phyloP scores from a whole-genome alignment of 306 rosid species.

The Fragaria iinumae region DNA sequence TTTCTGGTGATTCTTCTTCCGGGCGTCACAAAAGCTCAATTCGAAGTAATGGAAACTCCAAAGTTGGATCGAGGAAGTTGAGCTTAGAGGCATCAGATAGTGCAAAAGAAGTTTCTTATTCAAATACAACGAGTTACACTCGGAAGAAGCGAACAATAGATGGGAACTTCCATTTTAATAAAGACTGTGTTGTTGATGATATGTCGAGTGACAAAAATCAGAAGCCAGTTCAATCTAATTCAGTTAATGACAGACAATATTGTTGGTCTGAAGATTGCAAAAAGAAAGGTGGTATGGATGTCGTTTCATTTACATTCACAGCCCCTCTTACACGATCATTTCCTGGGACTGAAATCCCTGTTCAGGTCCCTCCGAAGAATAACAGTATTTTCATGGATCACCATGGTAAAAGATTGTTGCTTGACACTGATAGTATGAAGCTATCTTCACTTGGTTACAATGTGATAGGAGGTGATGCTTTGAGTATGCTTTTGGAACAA shows the following conservation, averaged over 20 bases:
- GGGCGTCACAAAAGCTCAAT: conserved; percentile 62
- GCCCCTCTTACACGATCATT: conserved; percentile 69
- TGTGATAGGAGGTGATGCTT: conserved; percentile 72
- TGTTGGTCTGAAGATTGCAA: conserved; percentile 55
- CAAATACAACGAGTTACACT: conserved; percentile 53
- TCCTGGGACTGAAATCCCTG: conserved; percentile 52
- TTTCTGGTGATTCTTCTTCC: conserved; percentile 45
- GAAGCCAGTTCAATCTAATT: conserved; percentile 50
- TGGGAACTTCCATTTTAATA: conserved; percentile 54
- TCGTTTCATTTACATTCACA: conserved; percentile 94
- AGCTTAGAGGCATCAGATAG: conserved; percentile 50
- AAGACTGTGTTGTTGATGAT: conserved; percentile 51
- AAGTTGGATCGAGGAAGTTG: conserved; percentile 58
- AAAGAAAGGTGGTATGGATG: conserved; percentile 71
- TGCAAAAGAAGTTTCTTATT: conserved; percentile 63
- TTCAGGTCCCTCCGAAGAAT: conserved; percentile 35
- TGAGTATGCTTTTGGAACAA: conserved; percentile 84
- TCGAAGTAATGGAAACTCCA: conserved; percentile 54
- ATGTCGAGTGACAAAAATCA: conserved; percentile 49
- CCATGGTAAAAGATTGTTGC: conserved; percentile 51
- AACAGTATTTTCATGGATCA: conserved; percentile 49
- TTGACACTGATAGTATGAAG: conserved; percentile 51
- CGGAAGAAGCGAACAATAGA: conserved; percentile 83
- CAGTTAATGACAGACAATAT: conserved; percentile 33
- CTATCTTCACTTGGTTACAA: conserved; percentile 68